These are phyloP conservation scores for Oenanthe javanica DNA, from an alignment of 140 eudicot genomes.

Conservation along the genomic window DNA sequence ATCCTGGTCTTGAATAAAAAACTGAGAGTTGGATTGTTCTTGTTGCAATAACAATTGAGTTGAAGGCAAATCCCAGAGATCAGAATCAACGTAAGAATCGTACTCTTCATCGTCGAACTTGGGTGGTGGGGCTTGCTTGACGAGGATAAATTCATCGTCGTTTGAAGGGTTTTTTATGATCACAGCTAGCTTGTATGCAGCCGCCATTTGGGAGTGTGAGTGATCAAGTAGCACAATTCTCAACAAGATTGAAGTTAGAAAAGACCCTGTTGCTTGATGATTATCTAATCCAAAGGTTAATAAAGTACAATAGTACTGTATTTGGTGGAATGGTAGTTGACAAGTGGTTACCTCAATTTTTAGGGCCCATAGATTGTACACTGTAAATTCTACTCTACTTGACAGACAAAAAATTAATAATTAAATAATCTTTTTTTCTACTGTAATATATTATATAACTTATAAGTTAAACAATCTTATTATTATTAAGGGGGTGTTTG, in stretches of 20 bases:
- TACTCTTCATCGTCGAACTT: slow-evolving; percentile 66
- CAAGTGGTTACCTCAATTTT: neutral
- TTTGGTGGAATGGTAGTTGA: neutral
- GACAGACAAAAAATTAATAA: too few relatives aligned
- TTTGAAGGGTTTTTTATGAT: slow-evolving; percentile 50
- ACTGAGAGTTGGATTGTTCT: neutral
- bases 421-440: too few relatives aligned
- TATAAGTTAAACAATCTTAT: too few relatives aligned
- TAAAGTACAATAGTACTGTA: too few relatives aligned
- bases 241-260: neutral
- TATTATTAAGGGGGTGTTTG: too few relatives aligned
- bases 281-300: neutral
- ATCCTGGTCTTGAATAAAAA: neutral
- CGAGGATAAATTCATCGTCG: slow-evolving; percentile 44
- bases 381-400: too few relatives aligned
- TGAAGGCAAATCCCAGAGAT: slow-evolving; percentile 85
- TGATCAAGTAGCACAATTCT: neutral
- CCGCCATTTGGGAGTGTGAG: slow-evolving; percentile 22
- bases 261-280: neutral
- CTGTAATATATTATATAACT: too few relatives aligned
- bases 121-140: slow-evolving; percentile 63
- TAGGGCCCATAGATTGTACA: too few relatives aligned
- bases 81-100: slow-evolving; percentile 77
- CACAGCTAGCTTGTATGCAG: slow-evolving; percentile 48
- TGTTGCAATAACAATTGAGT: slow-evolving; percentile 6